These are phyloP conservation scores for Diatrype stigma DNA, from an alignment of 2,329 filamentous ascomycete species.

Conservation along the genomic window DNA sequence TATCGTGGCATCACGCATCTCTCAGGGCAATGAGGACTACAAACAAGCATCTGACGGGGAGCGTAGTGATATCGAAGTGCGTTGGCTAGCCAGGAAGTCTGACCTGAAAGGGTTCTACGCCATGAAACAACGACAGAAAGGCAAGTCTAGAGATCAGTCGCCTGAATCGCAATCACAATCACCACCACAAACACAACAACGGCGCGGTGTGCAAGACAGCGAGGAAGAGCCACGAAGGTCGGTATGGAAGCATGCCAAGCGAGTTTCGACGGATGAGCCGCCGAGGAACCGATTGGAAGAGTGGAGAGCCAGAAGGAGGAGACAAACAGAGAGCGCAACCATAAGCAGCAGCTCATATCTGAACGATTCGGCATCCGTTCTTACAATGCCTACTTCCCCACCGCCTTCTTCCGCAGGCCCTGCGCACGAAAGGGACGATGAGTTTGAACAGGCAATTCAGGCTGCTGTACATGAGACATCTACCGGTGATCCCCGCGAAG, in stretches of 20 bases:
- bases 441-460: conserved; percentile 69
- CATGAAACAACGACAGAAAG: conserved; percentile 44
- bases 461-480: conserved; percentile 68
- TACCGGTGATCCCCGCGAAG: conserved; percentile 63
- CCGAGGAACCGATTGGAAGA: conserved; percentile 47
- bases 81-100: conserved; percentile 59
- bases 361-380: conserved; percentile 17
- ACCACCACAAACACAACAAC: conserved; percentile 10
- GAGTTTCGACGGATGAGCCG: conserved; percentile 47
- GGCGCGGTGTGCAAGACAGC: conserved; percentile 12
- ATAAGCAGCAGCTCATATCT: conserved; percentile 12
- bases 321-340: conserved; percentile 18
- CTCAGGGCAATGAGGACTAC: conserved; percentile 69
- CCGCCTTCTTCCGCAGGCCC: conserved; percentile 8
- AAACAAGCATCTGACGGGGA: conserved; percentile 52
- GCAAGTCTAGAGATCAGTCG: conserved; percentile 29
- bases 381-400: too few species aligned
- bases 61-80: conserved; percentile 56
- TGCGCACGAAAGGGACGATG: conserved; percentile 42
- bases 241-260: conserved; percentile 46
- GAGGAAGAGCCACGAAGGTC: conserved; percentile 30
- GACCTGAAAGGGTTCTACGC: conserved; percentile 58
- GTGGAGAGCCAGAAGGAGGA: too few species aligned
- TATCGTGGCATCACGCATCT: conserved; percentile 70
- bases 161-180: too few species aligned